Evolutionary conservation across 1,139 yeast species (phyloP).

Genomic region (Scheffersomyces quercinus): DNA sequence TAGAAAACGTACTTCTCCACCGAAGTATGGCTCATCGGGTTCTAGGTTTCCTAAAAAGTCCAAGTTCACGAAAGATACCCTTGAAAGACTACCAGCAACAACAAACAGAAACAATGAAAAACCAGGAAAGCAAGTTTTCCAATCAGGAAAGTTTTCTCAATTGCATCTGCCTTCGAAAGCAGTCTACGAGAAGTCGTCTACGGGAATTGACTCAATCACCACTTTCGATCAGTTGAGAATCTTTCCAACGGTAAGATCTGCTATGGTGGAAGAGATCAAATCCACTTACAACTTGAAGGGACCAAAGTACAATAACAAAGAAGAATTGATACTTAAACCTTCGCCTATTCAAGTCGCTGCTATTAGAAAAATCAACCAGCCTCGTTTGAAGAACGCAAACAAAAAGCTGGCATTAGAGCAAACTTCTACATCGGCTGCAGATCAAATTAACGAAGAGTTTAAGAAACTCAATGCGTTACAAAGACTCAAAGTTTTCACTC

Average conservation of each 20-base stretch:
- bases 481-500: slow-evolving; percentile 62
- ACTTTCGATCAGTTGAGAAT: slow-evolving; percentile 67
- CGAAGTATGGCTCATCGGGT: too few species aligned
- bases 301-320: slow-evolving; percentile 33
- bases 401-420: slow-evolving; percentile 19
- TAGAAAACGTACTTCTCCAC: too few species aligned
- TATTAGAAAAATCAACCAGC: slow-evolving; percentile 42
- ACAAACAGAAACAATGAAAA: too few species aligned
- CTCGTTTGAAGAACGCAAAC: slow-evolving; percentile 21
- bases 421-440: slow-evolving; percentile 13
- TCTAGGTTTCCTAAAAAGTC: too few species aligned
- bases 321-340: slow-evolving; percentile 36
- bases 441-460: slow-evolving; percentile 25
- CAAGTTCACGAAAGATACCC: too few species aligned
- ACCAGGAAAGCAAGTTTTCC: slow-evolving; percentile 5
- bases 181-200: slow-evolving; percentile 17
- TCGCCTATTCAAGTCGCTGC: slow-evolving; percentile 49
- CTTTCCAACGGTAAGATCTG: slow-evolving; percentile 65
- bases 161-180: slow-evolving; percentile 17
- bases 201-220: slow-evolving; percentile 36
- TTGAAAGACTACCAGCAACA: too few species aligned
- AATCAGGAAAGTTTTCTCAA: slow-evolving; percentile 21
- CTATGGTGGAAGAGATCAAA: slow-evolving; percentile 60
- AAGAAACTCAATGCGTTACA: slow-evolving; percentile 30
- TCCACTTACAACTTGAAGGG: slow-evolving; percentile 44